Evolutionary conservation across 169 alveolate species (phyloP).

Genomic region (Plasmodium fragile): DNA sequence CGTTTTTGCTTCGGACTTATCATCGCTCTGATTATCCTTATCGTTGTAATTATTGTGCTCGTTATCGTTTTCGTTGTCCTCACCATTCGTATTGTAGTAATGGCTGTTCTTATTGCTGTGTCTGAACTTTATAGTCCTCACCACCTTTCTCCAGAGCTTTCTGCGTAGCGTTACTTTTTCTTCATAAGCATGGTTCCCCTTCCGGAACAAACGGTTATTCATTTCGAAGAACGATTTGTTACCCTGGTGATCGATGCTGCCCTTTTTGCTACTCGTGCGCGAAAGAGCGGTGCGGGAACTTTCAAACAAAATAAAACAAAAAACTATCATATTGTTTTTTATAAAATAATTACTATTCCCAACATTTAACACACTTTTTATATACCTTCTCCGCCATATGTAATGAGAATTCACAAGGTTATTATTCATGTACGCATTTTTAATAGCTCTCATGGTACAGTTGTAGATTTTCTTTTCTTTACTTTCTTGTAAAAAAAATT

Average conservation of each 20-base stretch:
- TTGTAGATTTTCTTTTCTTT: conserved; percentile 44
- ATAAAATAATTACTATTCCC: conserved; percentile 62
- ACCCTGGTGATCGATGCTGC: neutral
- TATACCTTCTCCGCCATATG: conserved; percentile 41
- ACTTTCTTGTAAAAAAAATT: conserved; percentile 23
- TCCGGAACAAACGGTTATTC: conserved; percentile 13
- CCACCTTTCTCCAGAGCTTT: conserved; percentile 16
- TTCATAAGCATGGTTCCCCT: neutral
- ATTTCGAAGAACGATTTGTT: neutral
- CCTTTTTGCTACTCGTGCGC: conserved; percentile 1
- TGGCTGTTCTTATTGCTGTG: neutral
- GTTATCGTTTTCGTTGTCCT: neutral
- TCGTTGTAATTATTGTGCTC: neutral
- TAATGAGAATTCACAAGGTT: conserved; percentile 51
- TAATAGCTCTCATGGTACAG: conserved; percentile 16
- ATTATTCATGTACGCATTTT: conserved; percentile 48
- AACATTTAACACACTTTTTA: conserved; percentile 60
- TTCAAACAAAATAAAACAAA: conserved; percentile 51
- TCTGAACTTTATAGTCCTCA: conserved; percentile 10
- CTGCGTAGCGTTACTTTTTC: neutral
- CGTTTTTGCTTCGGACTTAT: conserved; percentile 14
- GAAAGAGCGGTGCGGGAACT: conserved; percentile 1
- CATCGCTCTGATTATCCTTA: conserved; percentile 1
- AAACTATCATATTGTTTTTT: conserved; percentile 62
- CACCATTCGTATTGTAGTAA: neutral